Percentiles rank a stretch among this genome's conserved stretches.
phyloP scores from a whole-genome alignment of 352 stramenopile genomes.

The Plasmopara muralis region DNA sequence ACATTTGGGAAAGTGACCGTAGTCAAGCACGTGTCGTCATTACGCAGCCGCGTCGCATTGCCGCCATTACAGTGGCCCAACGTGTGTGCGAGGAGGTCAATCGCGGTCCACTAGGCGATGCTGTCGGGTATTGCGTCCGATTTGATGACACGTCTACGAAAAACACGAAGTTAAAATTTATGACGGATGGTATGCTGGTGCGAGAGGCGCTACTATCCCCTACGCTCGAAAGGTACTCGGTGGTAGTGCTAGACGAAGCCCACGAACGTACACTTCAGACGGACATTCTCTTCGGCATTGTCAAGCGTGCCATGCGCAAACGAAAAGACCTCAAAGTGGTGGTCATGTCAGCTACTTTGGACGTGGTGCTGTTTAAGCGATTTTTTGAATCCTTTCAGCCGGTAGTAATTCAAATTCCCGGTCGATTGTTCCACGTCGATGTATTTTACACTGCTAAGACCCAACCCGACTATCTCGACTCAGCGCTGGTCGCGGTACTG shows the following conservation, averaged over 20 bases:
- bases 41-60: constrained; percentile 76
- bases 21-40: constrained; percentile 50
- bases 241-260: constrained; percentile 83
- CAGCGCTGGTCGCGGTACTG: constrained; percentile 79
- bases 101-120: constrained; percentile 37
- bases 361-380: constrained; percentile 88
- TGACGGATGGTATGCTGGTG: constrained; percentile 90
- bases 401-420: constrained; percentile 81
- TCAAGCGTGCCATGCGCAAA: constrained; percentile 76
- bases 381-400: constrained; percentile 91
- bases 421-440: constrained; percentile 86
- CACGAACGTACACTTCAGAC: constrained; percentile 85
- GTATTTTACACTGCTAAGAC: constrained; percentile 86
- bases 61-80: constrained; percentile 78
- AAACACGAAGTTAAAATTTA: constrained; percentile 92
- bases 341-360: constrained; percentile 98
- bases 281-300: constrained; percentile 88
- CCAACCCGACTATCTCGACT: constrained; percentile 87
- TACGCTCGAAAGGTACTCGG: constrained; percentile 70
- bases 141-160: constrained; percentile 91
- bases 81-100: constrained; percentile 68
- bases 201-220: constrained; percentile 73
- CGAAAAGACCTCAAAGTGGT: constrained; percentile 90
- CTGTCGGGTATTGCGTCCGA: constrained; percentile 90
- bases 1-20: constrained; percentile 65